Evolutionary conservation across 345 rosid species (phyloP), one percentile per base, ranked within the genome.

Genomic region (Arabis hirsuta): DNA sequence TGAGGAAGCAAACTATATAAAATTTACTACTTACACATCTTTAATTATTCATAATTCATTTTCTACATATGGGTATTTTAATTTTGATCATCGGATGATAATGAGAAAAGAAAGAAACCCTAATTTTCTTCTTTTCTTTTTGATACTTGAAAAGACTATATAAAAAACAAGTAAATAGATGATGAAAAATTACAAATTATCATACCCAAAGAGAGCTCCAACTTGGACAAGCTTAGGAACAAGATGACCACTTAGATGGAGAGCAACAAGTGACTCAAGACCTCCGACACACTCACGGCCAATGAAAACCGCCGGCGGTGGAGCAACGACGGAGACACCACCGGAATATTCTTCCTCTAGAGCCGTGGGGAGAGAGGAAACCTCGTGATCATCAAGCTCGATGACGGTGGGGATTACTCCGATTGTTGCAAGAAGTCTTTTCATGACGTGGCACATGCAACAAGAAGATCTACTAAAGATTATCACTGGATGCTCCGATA

Each of bases 391-490:
- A 6, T 91, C 97, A 10, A 94, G 82, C 76, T 94, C 97, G 82
- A 94, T 91, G 70, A 91, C 95, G 36, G 97, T 86, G 14, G 97
- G 98, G 63, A 88, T 82, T 43, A 91, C 98, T 1, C 98, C 98
- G 65, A 91, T 80, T 52, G 84, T 79, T 60, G 88, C 81, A 12
- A 94, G 83, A 24, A 94, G 90, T 48, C 82, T 87, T 78, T 85
- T 89, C 96, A 94, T 91, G 79, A 89, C 96, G 65, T 89, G 97
- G 81, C 97, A 89, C 98, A 91, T 94, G 87, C 91, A 94, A 75
- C 98, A 94, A 5, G 97, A 81, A 9, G 95, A 80, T 54, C 89
- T 85, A 78, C 90, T 88, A 82, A 94, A 94, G 67, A 94, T 91
- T 77, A 94, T 84, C 27, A 94, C 98, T 0, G 96, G 97, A 80